Evolutionary conservation across 768 basidiomycete genomes (phyloP).

Genomic region (Agaricus bisporus): DNA sequence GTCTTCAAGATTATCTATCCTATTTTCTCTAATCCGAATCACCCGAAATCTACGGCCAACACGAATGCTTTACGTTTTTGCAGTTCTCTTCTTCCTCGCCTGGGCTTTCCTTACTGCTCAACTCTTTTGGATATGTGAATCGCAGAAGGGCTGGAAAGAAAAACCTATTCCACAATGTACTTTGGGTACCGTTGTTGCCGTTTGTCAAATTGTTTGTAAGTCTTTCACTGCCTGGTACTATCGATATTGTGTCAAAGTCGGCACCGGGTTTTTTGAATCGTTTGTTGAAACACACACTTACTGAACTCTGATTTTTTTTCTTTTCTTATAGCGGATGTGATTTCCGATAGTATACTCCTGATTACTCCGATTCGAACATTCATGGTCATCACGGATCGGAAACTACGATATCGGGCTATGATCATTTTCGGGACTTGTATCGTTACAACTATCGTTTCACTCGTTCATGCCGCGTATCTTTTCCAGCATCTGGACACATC

Average conservation of each 20-base stretch:
- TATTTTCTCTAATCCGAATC: constrained; percentile 46
- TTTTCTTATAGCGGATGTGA: constrained; percentile 33
- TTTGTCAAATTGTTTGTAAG: constrained; percentile 5
- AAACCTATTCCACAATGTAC: neutral
- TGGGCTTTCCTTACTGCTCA: constrained; percentile 34
- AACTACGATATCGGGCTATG: constrained; percentile 33
- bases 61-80: constrained; percentile 16
- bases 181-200: neutral
- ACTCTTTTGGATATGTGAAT: constrained; percentile 38
- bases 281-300: neutral
- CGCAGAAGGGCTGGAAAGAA: constrained; percentile 13
- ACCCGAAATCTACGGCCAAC: constrained; percentile 20
- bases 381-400: constrained; percentile 29
- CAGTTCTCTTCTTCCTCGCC: constrained; percentile 22
- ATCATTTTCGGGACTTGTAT: constrained; percentile 51
- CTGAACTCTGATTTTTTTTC: neutral
- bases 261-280: neutral
- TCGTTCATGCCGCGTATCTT: constrained; percentile 41
- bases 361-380: constrained; percentile 39
- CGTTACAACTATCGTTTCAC: constrained; percentile 38
- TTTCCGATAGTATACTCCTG: constrained; percentile 41
- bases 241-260: neutral
- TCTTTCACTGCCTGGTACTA: neutral
- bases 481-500: constrained; percentile 21
- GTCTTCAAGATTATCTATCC: constrained; percentile 6